Evolutionary conservation across 805 yeast species (phyloP), one percentile per base, ranked within the genome.

Genomic region (Komagataella pseudopastoris): DNA sequence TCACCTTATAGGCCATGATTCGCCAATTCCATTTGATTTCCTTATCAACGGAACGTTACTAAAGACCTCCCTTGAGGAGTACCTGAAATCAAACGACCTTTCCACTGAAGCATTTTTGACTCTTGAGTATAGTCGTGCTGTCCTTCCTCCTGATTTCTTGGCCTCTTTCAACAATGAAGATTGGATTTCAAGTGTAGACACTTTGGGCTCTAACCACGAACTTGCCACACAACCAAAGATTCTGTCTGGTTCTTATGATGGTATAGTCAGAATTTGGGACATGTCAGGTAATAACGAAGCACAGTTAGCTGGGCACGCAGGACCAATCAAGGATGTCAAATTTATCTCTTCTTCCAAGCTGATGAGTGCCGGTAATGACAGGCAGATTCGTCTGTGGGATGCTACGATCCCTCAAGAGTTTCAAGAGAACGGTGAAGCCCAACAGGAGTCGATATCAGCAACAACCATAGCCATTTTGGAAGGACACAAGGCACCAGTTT

Each of bases 131-230:
- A 88, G 96, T 10, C 77, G 96, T 58, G 89, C 96, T 1, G 84
- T 89, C 44, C 75, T 91, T 50, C 99, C 99, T 17, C 99, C 99
- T n/a, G 81, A 91, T 23, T 90, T 80, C 61, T 71, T 89, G 56
- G 88, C 95, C 2, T 83, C 95, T 47, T 93, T 84, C 67, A 79
- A 81, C 61, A 89, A 91, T 62, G 96, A 91, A 55, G 99, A 93
- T 67, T 93, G 99, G 99, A 80, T 93, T 22, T 87, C 96, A 20
- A 77, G 95, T 1, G 74, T 85, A 23, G 80, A 79, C 61, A 65
- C 83, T 4, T 55, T 64, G 52, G 61, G 58, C 54, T 53, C 54
- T 46, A 55, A 49, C 47, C 66, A 71, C 58, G 80, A 70, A 54
- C 67, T 61, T 8, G 66, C 70, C 36, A 59, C 63, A 4, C 66